Percentiles rank a stretch among this genome's conserved stretches.
phyloP scores from a whole-genome alignment of 441 rosid genomes.

The Erysimum cheiri region DNA sequence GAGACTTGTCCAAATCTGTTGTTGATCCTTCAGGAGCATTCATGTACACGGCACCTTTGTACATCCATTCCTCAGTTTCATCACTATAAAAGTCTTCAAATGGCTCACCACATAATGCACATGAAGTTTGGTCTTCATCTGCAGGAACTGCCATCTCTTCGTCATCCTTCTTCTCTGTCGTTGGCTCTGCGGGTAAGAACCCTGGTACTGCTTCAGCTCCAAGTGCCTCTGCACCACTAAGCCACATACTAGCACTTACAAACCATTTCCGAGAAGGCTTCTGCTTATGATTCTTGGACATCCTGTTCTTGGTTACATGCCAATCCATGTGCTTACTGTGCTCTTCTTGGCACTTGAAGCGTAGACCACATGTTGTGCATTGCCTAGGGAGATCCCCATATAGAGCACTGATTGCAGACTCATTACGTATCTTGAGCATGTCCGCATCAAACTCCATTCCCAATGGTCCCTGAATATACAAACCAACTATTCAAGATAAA shows the following conservation, averaged over 20 bases:
- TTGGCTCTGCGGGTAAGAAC: slow-evolving; percentile 73
- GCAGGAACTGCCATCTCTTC: slow-evolving; percentile 98
- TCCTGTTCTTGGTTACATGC: slow-evolving; percentile 98
- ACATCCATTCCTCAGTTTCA: slow-evolving; percentile 99
- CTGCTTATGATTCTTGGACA: slow-evolving; percentile 93
- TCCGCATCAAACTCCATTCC: slow-evolving; percentile 86
- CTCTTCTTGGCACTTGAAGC: slow-evolving; percentile 92
- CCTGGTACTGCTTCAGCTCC: slow-evolving; percentile 94
- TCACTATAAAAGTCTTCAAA: slow-evolving; percentile 98
- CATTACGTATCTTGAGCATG: slow-evolving; percentile 78
- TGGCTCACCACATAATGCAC: slow-evolving; percentile 94
- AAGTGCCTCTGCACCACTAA: slow-evolving; percentile 97
- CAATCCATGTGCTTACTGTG: slow-evolving; percentile 99
- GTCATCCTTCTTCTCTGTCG: slow-evolving; percentile 80
- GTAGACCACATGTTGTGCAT: slow-evolving; percentile 95
- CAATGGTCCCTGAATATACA: slow-evolving; percentile 64
- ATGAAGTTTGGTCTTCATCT: slow-evolving; percentile 87
- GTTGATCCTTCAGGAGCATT: slow-evolving; percentile 67
- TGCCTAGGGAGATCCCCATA: slow-evolving; percentile 96
- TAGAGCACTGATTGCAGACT: slow-evolving; percentile 74
- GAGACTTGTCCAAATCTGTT: slow-evolving; percentile 75
- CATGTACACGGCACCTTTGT: slow-evolving; percentile 94
- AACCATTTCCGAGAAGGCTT: slow-evolving; percentile 97
- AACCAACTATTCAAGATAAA: slow-evolving; percentile 41
- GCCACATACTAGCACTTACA: slow-evolving; percentile 97